Base-by-base conservation (phyloP, 768 basidiomycete species). In the Cantharellus anzutake region DNA sequence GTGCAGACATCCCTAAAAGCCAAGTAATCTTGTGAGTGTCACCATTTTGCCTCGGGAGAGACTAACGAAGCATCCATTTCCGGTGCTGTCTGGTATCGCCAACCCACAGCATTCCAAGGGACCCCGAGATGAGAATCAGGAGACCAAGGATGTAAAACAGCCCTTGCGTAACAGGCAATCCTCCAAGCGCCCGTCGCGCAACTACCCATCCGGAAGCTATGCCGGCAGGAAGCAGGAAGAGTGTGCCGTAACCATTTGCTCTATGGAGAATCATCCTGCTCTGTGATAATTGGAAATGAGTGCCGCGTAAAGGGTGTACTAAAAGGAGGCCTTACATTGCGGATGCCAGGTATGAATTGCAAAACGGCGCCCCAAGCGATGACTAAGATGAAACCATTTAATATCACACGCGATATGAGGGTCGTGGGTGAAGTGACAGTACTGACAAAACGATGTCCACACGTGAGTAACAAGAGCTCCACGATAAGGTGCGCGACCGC, bases 1-100 rank as follows among this genome's bases (percentile, higher is more conserved):
- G 56, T 11, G 60, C 34, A n/a, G 51, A 56, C 29, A 55, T 39
- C 35, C 60, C 60, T 61, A 29, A 48, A 29, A 48, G 29, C 44
- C 44, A 11, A 11, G 44, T 48, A 11, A 11, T 48, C 29, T 29
- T 29, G 11, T 48, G 29, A 48, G 11, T 48, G 11, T 48, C 44
- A 0, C 11, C 29, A 48, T 48, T 48, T 48, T 11, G 29, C 1
- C 29, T 11, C 11, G 44, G 37, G 4, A 2, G 20, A 29, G 20
- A 61, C 60, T 42, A 2, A 61, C 60, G 39, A 29, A 61, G 40
- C 60, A 61, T 61, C 60, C 60, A 61, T 29, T 51, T 58, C 35
- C 60, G 60, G 39, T 61, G 60, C 11, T 60, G 42, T 41, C 58
- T 48, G 16, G 57, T 61, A 35, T 61, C 42, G 52, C 39, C 51